Evolutionary conservation across 192 early-diverging fungal genomes (phyloP).

Genomic region (Rhizoclosmatium sp.): DNA sequence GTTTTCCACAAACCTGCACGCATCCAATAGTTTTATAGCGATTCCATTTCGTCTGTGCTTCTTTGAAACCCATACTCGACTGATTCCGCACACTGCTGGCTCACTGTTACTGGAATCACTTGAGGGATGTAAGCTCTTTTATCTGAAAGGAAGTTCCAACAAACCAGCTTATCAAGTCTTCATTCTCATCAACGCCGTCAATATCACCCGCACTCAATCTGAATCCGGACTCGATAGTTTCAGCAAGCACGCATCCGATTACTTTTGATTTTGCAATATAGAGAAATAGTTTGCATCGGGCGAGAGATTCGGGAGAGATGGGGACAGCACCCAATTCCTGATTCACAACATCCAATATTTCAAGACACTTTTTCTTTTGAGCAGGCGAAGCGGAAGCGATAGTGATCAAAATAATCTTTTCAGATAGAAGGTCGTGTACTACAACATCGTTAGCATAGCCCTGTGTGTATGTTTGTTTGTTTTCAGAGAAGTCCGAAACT

Average conservation of each 20-base stretch:
- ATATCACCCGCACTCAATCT: neutral
- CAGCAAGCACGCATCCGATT: constrained; percentile 34
- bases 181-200: neutral
- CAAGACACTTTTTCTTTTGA: constrained; percentile 21
- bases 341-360: constrained; percentile 40
- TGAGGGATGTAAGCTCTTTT: neutral
- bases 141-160: neutral
- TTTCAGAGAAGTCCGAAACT: neutral
- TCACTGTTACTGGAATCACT: neutral
- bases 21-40: constrained; percentile 33
- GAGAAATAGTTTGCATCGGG: constrained; percentile 15
- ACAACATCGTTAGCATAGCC: constrained; percentile 31
- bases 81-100: constrained; percentile 40
- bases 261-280: constrained; percentile 38
- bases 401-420: constrained; percentile 27
- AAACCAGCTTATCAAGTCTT: neutral
- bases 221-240: constrained; percentile 16
- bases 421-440: constrained; percentile 17
- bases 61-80: constrained; percentile 44
- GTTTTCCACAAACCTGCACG: constrained; percentile 22
- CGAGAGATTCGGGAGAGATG: neutral
- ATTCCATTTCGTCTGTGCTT: constrained; percentile 39
- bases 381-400: neutral
- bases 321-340: constrained; percentile 36
- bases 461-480: neutral